Evolutionary conservation across 2,329 filamentous ascomycete genomes (phyloP).

Genomic region (Pseudopyricularia javanii): DNA sequence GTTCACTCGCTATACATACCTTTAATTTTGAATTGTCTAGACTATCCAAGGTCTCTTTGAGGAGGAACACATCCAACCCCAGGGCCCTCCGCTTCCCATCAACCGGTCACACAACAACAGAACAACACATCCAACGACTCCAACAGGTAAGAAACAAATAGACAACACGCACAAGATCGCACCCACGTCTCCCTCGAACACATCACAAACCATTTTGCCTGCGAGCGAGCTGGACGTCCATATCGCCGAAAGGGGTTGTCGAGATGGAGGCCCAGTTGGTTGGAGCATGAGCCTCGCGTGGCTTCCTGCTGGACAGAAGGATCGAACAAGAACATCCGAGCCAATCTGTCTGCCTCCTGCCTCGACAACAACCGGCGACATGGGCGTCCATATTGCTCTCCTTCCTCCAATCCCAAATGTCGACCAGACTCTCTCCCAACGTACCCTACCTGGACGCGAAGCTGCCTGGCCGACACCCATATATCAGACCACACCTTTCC

Average conservation of each 20-base stretch:
- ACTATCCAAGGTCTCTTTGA: background rate
- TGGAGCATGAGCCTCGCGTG: background rate
- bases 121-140: background rate
- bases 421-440: background rate
- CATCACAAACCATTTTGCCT: background rate
- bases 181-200: too few species aligned
- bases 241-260: background rate
- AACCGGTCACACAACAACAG: background rate
- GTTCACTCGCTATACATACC: slow-evolving; percentile 3
- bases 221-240: background rate
- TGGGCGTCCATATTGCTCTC: background rate
- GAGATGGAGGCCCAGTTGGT: background rate
- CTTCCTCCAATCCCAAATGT: background rate
- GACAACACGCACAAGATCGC: too few species aligned
- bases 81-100: background rate
- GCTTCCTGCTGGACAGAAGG: background rate
- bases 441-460: background rate
- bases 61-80: background rate
- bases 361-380: background rate
- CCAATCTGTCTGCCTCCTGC: background rate
- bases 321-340: background rate
- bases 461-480: background rate
- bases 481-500: background rate
- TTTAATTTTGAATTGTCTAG: background rate
- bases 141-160: background rate